Conservation (phyloP, 2,329 filamentous ascomycete genomes). For the Dothistroma pini region DNA sequence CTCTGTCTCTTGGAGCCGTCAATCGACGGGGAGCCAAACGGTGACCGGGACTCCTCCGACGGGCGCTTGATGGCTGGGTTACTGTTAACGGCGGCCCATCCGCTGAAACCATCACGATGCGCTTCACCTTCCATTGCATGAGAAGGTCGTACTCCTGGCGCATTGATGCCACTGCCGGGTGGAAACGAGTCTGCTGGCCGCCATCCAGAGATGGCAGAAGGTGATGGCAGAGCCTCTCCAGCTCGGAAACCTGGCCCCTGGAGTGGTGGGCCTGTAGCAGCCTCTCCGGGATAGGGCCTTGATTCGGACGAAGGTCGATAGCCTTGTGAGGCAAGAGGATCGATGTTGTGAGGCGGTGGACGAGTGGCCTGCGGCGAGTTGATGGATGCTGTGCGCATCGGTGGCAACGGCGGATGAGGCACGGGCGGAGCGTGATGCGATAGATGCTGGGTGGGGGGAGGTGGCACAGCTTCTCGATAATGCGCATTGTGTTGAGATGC, state of each 20-base stretch:
- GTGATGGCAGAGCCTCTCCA: conserved; percentile 24
- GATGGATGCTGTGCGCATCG: conserved; percentile 26
- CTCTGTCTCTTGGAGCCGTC: conserved; percentile 47
- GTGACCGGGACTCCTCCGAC: conserved; percentile 33
- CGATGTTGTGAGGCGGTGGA: conserved; percentile 13
- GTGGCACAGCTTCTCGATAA: conserved; percentile 1
- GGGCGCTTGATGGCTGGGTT: conserved; percentile 42
- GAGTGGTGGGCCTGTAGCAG: conserved; percentile 7
- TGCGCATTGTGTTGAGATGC: conserved; percentile 10
- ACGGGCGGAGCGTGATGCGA: conserved; percentile 6
- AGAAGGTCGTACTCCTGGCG: conserved; percentile 17
- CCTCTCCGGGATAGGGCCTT: conserved; percentile 14
- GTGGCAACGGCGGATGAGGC: conserved; percentile 23
- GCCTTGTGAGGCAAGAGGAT: conserved; percentile 15
- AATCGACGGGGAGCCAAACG: conserved; percentile 29
- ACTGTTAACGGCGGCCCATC: conserved; percentile 46
- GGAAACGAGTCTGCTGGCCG: conserved; percentile 27
- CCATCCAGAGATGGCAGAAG: conserved; percentile 29
- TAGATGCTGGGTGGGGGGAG: background rate
- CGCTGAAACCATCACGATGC: conserved; percentile 25
- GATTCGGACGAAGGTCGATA: conserved; percentile 20
- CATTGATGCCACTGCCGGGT: conserved; percentile 16
- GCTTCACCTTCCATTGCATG: conserved; percentile 23
- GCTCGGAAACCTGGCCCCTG: conserved; percentile 10
- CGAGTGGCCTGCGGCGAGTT: conserved; percentile 21